Evolutionary conservation across 2,329 filamentous ascomycete species (phyloP).

Genomic region (Aspergillus chevalieri): DNA sequence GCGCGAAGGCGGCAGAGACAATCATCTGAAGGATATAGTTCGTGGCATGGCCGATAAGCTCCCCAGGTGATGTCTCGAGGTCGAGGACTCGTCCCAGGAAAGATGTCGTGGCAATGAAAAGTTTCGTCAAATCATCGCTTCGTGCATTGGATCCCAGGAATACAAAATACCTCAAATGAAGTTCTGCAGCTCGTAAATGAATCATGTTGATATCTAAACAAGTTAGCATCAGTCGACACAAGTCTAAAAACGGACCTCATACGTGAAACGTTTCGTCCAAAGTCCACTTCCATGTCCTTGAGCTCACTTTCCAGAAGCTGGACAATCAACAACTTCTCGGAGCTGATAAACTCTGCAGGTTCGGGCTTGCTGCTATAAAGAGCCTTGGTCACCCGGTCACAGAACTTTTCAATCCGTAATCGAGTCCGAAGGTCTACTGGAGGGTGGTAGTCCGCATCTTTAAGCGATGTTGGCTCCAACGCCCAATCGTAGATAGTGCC

Average conservation of each 20-base stretch:
- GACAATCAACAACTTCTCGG: conserved; percentile 38
- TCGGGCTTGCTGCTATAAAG: conserved; percentile 53
- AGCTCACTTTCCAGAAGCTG: conserved; percentile 41
- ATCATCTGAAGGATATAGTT: conserved; percentile 63
- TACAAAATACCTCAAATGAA: conserved; percentile 42
- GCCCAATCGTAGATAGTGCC: conserved; percentile 56
- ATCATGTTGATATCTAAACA: conserved; percentile 38
- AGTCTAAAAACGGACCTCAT: neutral
- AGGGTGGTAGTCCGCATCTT: conserved; percentile 41
- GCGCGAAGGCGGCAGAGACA: conserved; percentile 56
- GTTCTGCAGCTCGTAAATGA: conserved; percentile 40
- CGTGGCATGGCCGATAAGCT: conserved; percentile 47
- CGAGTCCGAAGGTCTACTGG: conserved; percentile 46
- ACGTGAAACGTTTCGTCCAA: conserved; percentile 33
- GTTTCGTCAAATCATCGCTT: conserved; percentile 38
- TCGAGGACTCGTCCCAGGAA: conserved; percentile 42
- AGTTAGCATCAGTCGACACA: neutral
- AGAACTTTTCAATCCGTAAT: conserved; percentile 53
- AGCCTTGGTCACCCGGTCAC: conserved; percentile 51
- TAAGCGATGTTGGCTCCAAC: conserved; percentile 40
- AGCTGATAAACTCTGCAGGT: conserved; percentile 42
- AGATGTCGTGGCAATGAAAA: conserved; percentile 40
- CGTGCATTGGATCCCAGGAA: conserved; percentile 41
- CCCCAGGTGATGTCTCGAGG: conserved; percentile 38
- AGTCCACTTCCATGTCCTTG: conserved; percentile 48